Conservation (phyloP, 2,329 filamentous ascomycete species). For the Sphaerulina musiva region DNA sequence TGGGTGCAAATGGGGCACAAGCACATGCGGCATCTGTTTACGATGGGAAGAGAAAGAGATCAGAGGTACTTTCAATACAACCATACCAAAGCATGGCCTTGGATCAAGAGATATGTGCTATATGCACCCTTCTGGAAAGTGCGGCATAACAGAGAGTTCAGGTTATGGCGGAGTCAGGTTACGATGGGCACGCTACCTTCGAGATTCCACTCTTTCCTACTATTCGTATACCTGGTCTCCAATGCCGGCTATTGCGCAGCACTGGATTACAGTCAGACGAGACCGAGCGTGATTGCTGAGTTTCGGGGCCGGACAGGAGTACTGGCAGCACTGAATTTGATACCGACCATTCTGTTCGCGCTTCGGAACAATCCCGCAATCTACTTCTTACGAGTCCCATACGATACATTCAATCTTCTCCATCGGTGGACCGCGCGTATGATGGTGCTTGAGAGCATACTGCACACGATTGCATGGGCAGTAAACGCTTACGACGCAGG, state of each 20-base stretch:
- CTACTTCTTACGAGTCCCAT: constrained; percentile 72
- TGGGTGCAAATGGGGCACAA: constrained; percentile 38
- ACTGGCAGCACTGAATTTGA: constrained; percentile 80
- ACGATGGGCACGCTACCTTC: constrained; percentile 68
- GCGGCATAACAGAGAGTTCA: constrained; percentile 58
- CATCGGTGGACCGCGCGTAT: constrained; percentile 79
- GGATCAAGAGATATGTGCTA: constrained; percentile 57
- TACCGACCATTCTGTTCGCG: constrained; percentile 80
- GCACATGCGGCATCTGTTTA: constrained; percentile 42
- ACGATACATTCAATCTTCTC: constrained; percentile 91
- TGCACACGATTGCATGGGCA: constrained; percentile 67
- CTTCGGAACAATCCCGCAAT: constrained; percentile 93
- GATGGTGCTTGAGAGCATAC: constrained; percentile 59
- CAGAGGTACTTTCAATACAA: constrained; percentile 45
- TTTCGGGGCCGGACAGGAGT: constrained; percentile 79
- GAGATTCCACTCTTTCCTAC: constrained; percentile 66
- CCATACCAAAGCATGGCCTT: constrained; percentile 46
- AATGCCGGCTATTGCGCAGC: constrained; percentile 73
- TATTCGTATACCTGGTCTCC: constrained; percentile 60
- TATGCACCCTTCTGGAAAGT: constrained; percentile 67
- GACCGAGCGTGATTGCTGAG: constrained; percentile 62
- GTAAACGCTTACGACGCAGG: constrained; percentile 57
- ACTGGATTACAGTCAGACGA: constrained; percentile 47
- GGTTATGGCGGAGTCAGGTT: constrained; percentile 47
- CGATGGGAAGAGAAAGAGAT: constrained; percentile 37